Evolutionary conservation across 192 early-diverging fungal species (phyloP).

Genomic region (Lunasporangiospora selenospora): DNA sequence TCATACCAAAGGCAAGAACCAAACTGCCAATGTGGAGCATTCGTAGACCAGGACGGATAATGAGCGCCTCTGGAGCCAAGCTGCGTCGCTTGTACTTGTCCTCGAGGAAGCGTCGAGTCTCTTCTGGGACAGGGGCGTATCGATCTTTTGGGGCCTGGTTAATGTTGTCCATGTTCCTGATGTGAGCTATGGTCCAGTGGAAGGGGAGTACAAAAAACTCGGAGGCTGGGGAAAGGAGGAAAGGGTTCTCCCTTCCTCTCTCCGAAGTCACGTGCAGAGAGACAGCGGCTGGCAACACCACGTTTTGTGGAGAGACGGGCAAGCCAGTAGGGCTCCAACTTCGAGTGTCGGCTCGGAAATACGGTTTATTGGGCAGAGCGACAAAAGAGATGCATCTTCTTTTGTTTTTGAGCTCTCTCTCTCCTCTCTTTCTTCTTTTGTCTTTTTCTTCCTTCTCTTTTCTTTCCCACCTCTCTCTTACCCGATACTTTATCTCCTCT

Average conservation of each 20-base stretch:
- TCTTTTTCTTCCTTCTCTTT: not conserved
- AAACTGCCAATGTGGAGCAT: constrained; percentile 41
- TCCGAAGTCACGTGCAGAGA: too few species aligned
- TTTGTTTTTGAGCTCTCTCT: not conserved
- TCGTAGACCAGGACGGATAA: constrained; percentile 29
- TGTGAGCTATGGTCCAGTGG: too few species aligned
- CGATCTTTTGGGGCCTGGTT: constrained; percentile 34
- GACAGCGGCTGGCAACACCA: too few species aligned
- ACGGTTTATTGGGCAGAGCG: too few species aligned
- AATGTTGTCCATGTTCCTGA: constrained; percentile 30
- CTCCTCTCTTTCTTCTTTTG: not conserved
- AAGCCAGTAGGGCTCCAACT: too few species aligned
- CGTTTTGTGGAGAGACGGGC: too few species aligned
- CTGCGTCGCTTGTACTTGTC: constrained; percentile 45
- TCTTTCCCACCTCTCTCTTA: not conserved
- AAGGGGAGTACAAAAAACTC: too few species aligned
- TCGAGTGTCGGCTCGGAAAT: too few species aligned
- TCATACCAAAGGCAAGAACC: constrained; percentile 31
- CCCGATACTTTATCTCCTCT: not conserved
- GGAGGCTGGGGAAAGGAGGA: too few species aligned
- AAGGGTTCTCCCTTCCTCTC: too few species aligned
- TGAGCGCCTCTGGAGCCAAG: constrained; percentile 34
- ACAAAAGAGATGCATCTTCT: too few species aligned
- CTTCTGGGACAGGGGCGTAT: constrained; percentile 33
- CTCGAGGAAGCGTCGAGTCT: constrained; percentile 24